Percentiles rank a stretch among this genome's conserved stretches.
Evolutionary conservation across 2,329 filamentous ascomycete species (phyloP).

Genomic region (Trichoderma oligosporum): DNA sequence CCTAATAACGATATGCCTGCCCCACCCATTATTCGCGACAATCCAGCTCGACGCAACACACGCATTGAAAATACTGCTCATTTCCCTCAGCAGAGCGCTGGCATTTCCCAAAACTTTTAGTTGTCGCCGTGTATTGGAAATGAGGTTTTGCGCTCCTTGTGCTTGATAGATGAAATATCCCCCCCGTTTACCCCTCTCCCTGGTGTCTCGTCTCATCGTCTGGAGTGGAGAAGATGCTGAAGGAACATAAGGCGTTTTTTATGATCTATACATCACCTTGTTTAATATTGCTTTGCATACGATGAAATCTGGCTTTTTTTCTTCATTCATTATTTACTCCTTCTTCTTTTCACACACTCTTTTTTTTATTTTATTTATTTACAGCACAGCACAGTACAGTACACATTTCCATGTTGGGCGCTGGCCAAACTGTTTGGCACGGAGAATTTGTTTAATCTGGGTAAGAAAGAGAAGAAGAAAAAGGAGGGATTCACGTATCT

Average conservation of each 20-base stretch:
- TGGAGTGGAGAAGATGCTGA: conserved; percentile 3
- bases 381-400: not conserved
- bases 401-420: not conserved
- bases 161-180: conserved; percentile 15
- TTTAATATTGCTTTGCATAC: conserved; percentile 19
- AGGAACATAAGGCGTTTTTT: conserved; percentile 13
- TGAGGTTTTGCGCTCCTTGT: conserved; percentile 3
- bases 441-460: conserved; percentile 5
- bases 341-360: not conserved
- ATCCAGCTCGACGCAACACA: conserved; percentile 86
- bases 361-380: not conserved
- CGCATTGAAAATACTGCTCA: conserved; percentile 88
- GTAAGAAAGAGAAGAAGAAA: not conserved
- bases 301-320: conserved; percentile 9
- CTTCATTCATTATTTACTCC: not conserved
- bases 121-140: not conserved
- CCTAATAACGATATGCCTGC: conserved; percentile 41
- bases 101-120: conserved; percentile 96
- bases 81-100: conserved; percentile 87
- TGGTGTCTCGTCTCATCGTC: not conserved
- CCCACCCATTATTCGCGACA: conserved; percentile 87
- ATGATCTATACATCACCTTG: conserved; percentile 12
- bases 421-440: not conserved
- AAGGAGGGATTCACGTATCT: too few relatives aligned
- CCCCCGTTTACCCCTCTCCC: conserved; percentile 6